These are phyloP conservation scores for Powellomyces hirtus DNA, from an alignment of 192 early-diverging fungal genomes.

Conservation along the genomic window DNA sequence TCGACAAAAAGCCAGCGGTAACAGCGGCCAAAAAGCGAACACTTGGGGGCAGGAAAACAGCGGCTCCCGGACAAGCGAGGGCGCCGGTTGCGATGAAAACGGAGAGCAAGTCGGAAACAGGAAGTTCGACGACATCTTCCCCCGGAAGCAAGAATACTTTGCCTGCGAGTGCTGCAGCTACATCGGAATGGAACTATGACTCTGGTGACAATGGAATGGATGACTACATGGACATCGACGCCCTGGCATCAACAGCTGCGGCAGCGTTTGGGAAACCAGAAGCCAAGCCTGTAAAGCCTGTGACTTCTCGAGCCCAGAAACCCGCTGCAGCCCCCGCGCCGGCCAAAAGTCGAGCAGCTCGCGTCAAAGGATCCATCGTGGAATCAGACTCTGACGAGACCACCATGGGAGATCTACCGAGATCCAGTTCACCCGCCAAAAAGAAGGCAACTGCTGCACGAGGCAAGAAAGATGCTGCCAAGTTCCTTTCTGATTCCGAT, in stretches of 20 bases:
- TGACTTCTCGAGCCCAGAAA: too few relatives aligned
- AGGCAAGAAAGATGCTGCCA: not conserved
- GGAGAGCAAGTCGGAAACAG: not conserved
- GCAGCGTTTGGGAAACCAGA: not conserved
- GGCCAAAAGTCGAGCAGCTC: not conserved
- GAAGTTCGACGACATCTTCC: not conserved
- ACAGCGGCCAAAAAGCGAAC: conserved; percentile 6
- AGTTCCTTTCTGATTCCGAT: not conserved
- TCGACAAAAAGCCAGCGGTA: not conserved
- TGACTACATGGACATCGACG: conserved; percentile 12
- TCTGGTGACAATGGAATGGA: conserved; percentile 1
- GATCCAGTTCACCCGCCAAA: too few relatives aligned
- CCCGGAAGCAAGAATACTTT: not conserved
- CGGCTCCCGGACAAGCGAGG: not conserved
- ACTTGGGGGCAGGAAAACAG: conserved; percentile 2
- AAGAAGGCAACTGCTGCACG: too few relatives aligned
- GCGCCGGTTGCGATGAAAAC: conserved; percentile 4
- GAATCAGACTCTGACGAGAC: not conserved
- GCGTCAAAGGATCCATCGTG: not conserved
- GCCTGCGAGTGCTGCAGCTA: not conserved
- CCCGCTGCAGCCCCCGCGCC: not conserved
- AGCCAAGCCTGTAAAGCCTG: not conserved
- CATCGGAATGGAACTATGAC: not conserved
- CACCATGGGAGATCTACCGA: too few relatives aligned
- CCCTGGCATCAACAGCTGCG: not conserved